A percentile compares a stretch with the other conserved stretches of the same genome.
Evolutionary conservation across 2,329 filamentous ascomycete genomes (phyloP).

Genomic region (Ambrosiella beaveri): DNA sequence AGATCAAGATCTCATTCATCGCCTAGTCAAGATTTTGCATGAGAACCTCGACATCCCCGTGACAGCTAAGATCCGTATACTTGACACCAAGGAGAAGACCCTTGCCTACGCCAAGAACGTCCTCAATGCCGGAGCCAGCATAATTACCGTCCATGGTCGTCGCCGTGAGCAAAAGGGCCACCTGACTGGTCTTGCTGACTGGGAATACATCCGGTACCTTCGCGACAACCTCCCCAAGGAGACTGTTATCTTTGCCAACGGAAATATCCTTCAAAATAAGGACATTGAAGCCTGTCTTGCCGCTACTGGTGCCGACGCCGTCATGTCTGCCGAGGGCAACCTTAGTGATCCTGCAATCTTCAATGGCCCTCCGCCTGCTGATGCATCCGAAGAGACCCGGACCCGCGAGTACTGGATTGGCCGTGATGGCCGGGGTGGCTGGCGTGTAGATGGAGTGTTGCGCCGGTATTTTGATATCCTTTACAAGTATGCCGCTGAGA

Average conservation of each 20-base stretch:
- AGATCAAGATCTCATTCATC: constrained; percentile 66
- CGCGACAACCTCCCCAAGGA: constrained; percentile 69
- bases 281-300: constrained; percentile 65
- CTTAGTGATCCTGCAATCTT: constrained; percentile 85
- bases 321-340: constrained; percentile 95
- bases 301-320: constrained; percentile 72
- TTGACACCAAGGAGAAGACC: constrained; percentile 74
- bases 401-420: constrained; percentile 82
- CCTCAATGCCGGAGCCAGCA: constrained; percentile 71
- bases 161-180: constrained; percentile 88
- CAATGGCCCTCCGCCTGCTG: constrained; percentile 9
- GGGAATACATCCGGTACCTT: constrained; percentile 67
- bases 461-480: constrained; percentile 84
- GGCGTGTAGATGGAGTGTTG: constrained; percentile 72
- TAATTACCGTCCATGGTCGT: constrained; percentile 82
- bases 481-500: constrained; percentile 55
- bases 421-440: constrained; percentile 62
- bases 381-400: constrained; percentile 27
- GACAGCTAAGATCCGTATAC: constrained; percentile 84
- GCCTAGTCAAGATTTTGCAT: constrained; percentile 72
- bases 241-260: constrained; percentile 91
- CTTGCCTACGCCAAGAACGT: constrained; percentile 81
- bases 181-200: constrained; percentile 83
- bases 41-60: constrained; percentile 63
- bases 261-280: constrained; percentile 67